Conservation (phyloP, 2,329 filamentous ascomycete species). For the Dothistroma pini region DNA sequence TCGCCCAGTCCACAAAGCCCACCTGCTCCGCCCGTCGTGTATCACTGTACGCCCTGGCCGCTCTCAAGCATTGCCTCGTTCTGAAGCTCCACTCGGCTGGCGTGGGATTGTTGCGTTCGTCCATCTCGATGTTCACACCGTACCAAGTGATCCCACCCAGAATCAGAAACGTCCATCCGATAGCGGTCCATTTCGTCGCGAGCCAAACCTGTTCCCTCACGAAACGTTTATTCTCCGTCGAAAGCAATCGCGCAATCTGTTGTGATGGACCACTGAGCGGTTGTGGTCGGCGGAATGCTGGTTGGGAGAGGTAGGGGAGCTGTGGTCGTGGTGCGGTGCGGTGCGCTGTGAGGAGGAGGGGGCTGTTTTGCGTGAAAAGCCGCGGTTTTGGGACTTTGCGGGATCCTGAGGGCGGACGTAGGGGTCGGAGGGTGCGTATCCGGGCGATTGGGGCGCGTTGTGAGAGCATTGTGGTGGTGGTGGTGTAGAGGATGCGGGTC, state of each 20-base stretch:
- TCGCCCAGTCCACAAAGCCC: slow-evolving; percentile 65
- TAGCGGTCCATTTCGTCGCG: slow-evolving; percentile 63
- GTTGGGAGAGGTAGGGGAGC: slow-evolving; percentile 61
- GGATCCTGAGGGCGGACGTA: slow-evolving; percentile 22
- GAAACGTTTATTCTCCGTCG: slow-evolving; percentile 71
- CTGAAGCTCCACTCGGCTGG: slow-evolving; percentile 76
- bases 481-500: background rate
- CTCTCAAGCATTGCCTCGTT: slow-evolving; percentile 65
- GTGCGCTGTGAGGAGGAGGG: slow-evolving; percentile 51
- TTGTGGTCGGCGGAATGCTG: slow-evolving; percentile 34
- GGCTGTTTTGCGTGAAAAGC: slow-evolving; percentile 57
- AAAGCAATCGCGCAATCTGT: slow-evolving; percentile 66
- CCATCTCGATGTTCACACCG: slow-evolving; percentile 66
- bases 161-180: slow-evolving; percentile 61
- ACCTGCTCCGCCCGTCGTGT: slow-evolving; percentile 55
- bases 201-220: slow-evolving; percentile 67
- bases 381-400: slow-evolving; percentile 33
- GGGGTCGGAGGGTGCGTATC: slow-evolving; percentile 27
- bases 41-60: slow-evolving; percentile 47
- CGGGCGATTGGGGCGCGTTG: slow-evolving; percentile 13
- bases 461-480: slow-evolving; percentile 22
- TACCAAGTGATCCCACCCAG: slow-evolving; percentile 60
- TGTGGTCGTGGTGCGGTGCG: slow-evolving; percentile 52
- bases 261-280: slow-evolving; percentile 21
- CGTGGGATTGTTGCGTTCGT: slow-evolving; percentile 74